Base-by-base conservation (phyloP, 1,139 yeast species). In the Candida glucosophila region DNA sequence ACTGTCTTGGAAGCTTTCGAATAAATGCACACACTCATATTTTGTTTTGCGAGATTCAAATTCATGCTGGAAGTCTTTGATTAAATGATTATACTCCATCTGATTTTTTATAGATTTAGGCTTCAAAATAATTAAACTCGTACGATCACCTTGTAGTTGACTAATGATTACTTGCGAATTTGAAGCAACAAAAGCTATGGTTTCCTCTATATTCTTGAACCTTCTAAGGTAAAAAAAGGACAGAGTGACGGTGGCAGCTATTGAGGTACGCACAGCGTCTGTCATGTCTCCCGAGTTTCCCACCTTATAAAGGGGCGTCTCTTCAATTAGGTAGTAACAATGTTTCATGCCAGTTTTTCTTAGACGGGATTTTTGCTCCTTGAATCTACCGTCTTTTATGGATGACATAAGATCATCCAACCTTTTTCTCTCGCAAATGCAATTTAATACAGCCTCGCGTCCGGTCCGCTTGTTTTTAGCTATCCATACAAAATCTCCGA, bases 401-500 rank as follows among this genome's bases (percentile, higher is more conserved):
- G 95, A 82, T 24, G 65, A 47, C 0, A 81, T 79, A 41, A 92
- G 66, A 58, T 92, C 99, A 45, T 83, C 95, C 22, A 86, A 52
- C 31, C 95, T 58, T 50, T 92, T 92, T 20, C 99, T 65, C 51
- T 92, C 99, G 29, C 92, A 67, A 15, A 90, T 78, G 35, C 72
- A 77, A 43, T 88, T 83, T 12, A 92, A 52, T 1, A 83, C 77
- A 3, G 77, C 86, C 30, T 77, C 77, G 30, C 67, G 66, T 1
- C 69, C 65, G 0, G 82, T 71, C 0, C 34, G 41, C 27, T 56
- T 67, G 43, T 86, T 69, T 32, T 67, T 66, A 0, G 96, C 98
- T 3, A 86, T 65, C 98, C 98, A 92, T 6, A 81, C 40, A 1
- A 79, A 76, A 57, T 92, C 99, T 1, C 98, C 97, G 2, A 88